A percentile compares a stretch with the other conserved stretches of the same genome.
These are phyloP conservation scores for Piedraia hortae DNA, from an alignment of 2,329 filamentous ascomycete species.

Conservation along the genomic window DNA sequence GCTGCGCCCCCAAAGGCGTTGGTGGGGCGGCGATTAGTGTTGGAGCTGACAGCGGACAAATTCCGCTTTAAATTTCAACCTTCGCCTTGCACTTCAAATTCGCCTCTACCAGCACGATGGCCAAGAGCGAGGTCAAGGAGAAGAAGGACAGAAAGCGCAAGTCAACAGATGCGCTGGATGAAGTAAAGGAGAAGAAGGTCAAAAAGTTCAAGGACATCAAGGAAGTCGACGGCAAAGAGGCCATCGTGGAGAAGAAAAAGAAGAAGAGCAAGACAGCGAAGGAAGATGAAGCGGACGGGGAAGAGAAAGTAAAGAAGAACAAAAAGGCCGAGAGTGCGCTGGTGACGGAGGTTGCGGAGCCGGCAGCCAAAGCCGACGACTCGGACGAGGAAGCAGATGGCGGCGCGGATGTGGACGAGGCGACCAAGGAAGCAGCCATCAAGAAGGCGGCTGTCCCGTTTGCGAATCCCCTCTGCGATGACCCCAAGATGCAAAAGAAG, in stretches of 20 bases:
- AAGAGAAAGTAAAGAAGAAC: conserved; percentile 18
- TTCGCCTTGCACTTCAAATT: no score
- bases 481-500: conserved; percentile 43
- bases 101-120: conserved; percentile 11
- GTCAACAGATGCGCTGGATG: conserved; percentile 8
- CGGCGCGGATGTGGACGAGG: conserved; percentile 15
- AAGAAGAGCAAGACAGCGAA: conserved; percentile 13
- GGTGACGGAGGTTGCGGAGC: conserved; percentile 10
- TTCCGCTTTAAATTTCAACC: no score
- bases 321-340: conserved; percentile 7
- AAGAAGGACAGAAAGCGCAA: conserved; percentile 15
- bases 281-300: neutral
- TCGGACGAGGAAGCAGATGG: conserved; percentile 16
- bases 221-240: conserved; percentile 9
- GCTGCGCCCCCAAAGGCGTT: no score
- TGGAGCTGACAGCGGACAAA: no score
- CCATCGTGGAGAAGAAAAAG: conserved; percentile 10
- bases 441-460: conserved; percentile 46
- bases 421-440: conserved; percentile 13
- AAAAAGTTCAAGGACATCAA: conserved; percentile 6
- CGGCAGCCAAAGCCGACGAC: conserved; percentile 9
- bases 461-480: conserved; percentile 52
- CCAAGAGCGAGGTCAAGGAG: conserved; percentile 14
- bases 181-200: conserved; percentile 1
- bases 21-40: no score